Evolutionary conservation across 1,284 basidiomycete genomes (phyloP), one percentile per base, ranked within the genome.

Genomic region (Exsudoporus floridanus): DNA sequence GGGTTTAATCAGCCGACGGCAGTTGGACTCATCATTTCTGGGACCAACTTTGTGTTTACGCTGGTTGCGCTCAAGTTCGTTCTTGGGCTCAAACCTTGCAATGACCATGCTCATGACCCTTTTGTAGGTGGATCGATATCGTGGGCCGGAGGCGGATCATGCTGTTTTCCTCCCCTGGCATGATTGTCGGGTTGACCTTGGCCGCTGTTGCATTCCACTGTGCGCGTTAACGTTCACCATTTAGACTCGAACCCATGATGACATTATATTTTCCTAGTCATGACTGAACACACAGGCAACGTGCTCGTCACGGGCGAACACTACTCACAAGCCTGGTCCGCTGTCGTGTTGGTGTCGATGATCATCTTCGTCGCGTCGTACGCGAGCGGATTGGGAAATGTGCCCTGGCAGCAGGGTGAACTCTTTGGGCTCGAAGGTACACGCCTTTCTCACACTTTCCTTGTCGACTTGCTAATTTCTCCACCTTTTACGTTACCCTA

Each of bases 321-420:
- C 7, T 92, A 92, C 65, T 78, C 88, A 3, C 76, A 73, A 14
- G 69, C 76, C 7, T 89, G 83, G 80, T 84, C 88, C 3, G 77
- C 80, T 0, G 73, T 88, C 51, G 86, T 93, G n/a, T 72, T 93
- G 18, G 61, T 86, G 18, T 82, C 85, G 23, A 92, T 93, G 88
- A 83, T 92, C 56, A 65, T 89, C 58, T 94, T 87, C 70, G 89
- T 92, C 27, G 88, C 87, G 2, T 88, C 86, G 7, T 94, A 92
- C 64, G 91, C 89, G 0, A 88, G 82, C 0, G 88, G 88, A 1
- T 70, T 89, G 8, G 79, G 79, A 0, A 92, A 92, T 63, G 86
- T 92, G 1, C 90, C 91, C 0, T 93, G 90, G 90, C 89, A 92
- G 63, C 90, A 93, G 66, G 89, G 89, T 55, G 90, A 93, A 67